A percentile compares a stretch with the other conserved stretches of the same genome.
phyloP scores from a whole-genome alignment of 257 asterid species.

The Avicennia marina region DNA sequence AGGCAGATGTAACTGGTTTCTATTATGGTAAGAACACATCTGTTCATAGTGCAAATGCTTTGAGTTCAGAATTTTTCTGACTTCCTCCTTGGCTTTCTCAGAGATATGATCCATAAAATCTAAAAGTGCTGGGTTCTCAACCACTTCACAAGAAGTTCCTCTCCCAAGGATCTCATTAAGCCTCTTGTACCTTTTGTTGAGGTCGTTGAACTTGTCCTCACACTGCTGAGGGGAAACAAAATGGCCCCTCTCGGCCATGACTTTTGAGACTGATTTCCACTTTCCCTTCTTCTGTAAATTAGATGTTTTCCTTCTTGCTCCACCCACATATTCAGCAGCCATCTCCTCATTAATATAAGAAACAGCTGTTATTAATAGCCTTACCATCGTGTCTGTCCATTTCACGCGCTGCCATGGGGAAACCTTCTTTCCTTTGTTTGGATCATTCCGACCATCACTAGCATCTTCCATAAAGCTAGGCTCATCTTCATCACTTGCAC shows the following conservation, averaged over 20 bases:
- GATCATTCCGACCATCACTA: slow-evolving; percentile 24
- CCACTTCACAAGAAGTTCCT: slow-evolving; percentile 84
- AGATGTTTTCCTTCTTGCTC: slow-evolving; percentile 38
- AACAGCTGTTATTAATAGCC: slow-evolving; percentile 65
- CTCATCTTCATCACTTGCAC: slow-evolving; percentile 74
- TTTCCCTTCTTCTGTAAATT: slow-evolving; percentile 71
- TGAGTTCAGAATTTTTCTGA: slow-evolving; percentile 65
- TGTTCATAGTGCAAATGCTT: slow-evolving; percentile 86
- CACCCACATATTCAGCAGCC: slow-evolving; percentile 35
- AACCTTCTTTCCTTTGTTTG: slow-evolving; percentile 43
- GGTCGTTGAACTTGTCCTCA: slow-evolving; percentile 89
- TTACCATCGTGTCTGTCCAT: slow-evolving; percentile 62
- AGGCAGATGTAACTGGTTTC: slow-evolving; percentile 69
- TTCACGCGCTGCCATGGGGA: slow-evolving; percentile 55
- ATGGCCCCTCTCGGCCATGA: slow-evolving; percentile 83
- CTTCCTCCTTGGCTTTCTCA: slow-evolving; percentile 72
- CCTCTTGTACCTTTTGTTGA: slow-evolving; percentile 82
- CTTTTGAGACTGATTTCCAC: slow-evolving; percentile 81
- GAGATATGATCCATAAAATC: slow-evolving; percentile 66
- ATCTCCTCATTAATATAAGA: slow-evolving; percentile 69
- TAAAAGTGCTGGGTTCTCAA: slow-evolving; percentile 65
- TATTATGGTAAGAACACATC: slow-evolving; percentile 86
- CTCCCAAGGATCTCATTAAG: slow-evolving; percentile 82
- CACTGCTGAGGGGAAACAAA: slow-evolving; percentile 89
- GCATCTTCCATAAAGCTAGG: slow-evolving; percentile 51